A percentile compares a stretch with the other conserved stretches of the same genome.
Evolutionary conservation across 2,329 filamentous ascomycete species (phyloP).

Genomic region (Aspergillus fumigatiaffinis): DNA sequence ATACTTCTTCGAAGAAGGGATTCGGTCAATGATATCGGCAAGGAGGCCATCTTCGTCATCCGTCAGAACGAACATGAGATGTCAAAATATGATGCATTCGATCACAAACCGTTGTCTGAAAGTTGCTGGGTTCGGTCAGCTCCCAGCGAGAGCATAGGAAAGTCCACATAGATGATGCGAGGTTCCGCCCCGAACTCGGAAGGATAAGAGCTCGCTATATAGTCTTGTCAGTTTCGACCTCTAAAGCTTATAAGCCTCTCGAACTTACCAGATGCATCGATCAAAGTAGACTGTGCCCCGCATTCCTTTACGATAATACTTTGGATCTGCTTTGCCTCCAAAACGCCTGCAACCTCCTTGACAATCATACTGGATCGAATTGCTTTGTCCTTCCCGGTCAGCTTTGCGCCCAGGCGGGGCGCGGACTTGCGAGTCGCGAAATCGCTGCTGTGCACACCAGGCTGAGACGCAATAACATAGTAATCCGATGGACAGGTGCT

Average conservation of each 20-base stretch:
- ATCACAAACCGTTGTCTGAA: slow-evolving; percentile 40
- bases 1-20: slow-evolving; percentile 55
- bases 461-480: slow-evolving; percentile 76
- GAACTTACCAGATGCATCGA: slow-evolving; percentile 43
- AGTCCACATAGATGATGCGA: slow-evolving; percentile 44
- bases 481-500: slow-evolving; percentile 66
- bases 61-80: slow-evolving; percentile 3
- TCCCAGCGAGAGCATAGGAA: slow-evolving; percentile 38
- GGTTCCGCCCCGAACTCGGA: slow-evolving; percentile 35
- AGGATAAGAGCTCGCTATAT: slow-evolving; percentile 38
- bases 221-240: slow-evolving; percentile 12
- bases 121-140: slow-evolving; percentile 38
- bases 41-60: slow-evolving; percentile 44
- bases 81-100: background rate
- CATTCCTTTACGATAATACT: slow-evolving; percentile 46
- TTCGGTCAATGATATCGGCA: slow-evolving; percentile 43
- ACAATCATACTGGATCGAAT: slow-evolving; percentile 52
- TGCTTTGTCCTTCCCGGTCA: slow-evolving; percentile 46
- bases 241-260: slow-evolving; percentile 2
- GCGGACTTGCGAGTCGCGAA: slow-evolving; percentile 53
- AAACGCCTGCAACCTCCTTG: slow-evolving; percentile 49
- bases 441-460: slow-evolving; percentile 67
- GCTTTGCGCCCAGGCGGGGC: slow-evolving; percentile 53
- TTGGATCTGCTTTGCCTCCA: slow-evolving; percentile 44
- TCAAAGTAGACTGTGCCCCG: slow-evolving; percentile 38